Base-by-base conservation (phyloP, 2,329 filamentous ascomycete genomes). In the Coniella lustricola region DNA sequence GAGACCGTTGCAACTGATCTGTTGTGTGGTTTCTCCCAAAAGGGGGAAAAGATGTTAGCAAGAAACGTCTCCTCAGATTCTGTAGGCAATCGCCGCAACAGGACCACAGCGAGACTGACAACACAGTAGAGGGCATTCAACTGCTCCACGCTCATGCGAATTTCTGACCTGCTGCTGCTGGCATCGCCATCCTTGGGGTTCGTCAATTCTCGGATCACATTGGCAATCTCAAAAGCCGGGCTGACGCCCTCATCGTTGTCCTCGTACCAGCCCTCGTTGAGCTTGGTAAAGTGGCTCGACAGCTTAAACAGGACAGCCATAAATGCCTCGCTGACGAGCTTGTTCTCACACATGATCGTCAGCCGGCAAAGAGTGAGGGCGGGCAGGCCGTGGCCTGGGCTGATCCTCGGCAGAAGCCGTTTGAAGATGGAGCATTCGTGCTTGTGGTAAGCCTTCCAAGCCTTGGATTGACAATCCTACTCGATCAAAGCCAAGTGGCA, bases 401-500 rank as follows among this genome's bases (percentile, higher is more conserved):
- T 40, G 35, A 22, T 12, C 13, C 39, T 25, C 25, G 25, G 25
- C 8, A 14, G 14, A 8, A 46, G 12, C 5, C 55, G 39, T 18
- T 46, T 45, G 29, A 65, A 50, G 1, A 60, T 20, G 16, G 50
- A 46, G 53, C 64, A 65, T 48, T 66, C 64, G 33, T 58, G 54
- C 18, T 55, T 60, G 52, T 66, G 64, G 39, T 59, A 63, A 3
- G 42, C 44, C n/a, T 41, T 46, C 62, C 61, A 64, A 0, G 61
- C 61, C 12, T 51, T 51, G 34, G 52, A 51, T 38, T 64, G 62
- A 45, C 64, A 66, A 16, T 53, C 25, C 61, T 64, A 22, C 4
- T n/a, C 4, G 18, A 5, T 12, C 3, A 29, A 21, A 17, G 46
- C 14, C 49, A 39, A 12, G 31, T 41, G 12, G 18, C 3, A 16